These are phyloP conservation scores for Glaciozyma antarctica DNA, from an alignment of 768 basidiomycete genomes.

Conservation along the genomic window DNA sequence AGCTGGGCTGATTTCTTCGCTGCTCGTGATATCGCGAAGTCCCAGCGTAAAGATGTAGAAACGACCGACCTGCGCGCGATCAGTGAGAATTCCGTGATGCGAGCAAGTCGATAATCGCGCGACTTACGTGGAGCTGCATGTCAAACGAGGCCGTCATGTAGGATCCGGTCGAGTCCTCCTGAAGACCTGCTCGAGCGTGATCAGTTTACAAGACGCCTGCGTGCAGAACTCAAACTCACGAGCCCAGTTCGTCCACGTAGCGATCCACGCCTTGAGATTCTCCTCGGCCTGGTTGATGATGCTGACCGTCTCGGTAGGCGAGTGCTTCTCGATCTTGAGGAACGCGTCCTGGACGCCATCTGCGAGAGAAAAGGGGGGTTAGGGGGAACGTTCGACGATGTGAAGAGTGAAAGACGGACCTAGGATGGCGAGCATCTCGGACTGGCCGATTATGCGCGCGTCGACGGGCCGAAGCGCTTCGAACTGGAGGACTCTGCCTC, in stretches of 20 bases:
- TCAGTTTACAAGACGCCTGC: background rate
- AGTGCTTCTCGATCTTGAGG: conserved; percentile 22
- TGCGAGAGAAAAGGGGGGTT: background rate
- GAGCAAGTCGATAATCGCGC: conserved; percentile 1
- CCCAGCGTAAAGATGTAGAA: conserved; percentile 17
- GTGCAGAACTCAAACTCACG: background rate
- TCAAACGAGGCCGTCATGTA: conserved; percentile 9
- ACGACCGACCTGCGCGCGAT: background rate
- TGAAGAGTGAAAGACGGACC: background rate
- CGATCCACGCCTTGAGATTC: conserved; percentile 19
- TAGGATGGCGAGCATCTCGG: conserved; percentile 23
- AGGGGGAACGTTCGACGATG: no score
- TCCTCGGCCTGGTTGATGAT: conserved; percentile 15
- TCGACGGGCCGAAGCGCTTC: conserved; percentile 24
- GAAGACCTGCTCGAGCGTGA: background rate
- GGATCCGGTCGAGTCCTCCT: conserved; percentile 9
- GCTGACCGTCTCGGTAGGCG: conserved; percentile 14
- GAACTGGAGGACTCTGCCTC: conserved; percentile 19
- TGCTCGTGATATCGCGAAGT: conserved; percentile 21
- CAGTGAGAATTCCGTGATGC: no score
- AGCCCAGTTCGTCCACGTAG: conserved; percentile 23
- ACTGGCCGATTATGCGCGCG: conserved; percentile 24
- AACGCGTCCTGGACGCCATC: conserved; percentile 24
- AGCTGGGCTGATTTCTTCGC: conserved; percentile 11
- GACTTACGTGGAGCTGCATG: conserved; percentile 8